Conservation (phyloP, 768 basidiomycete species). For the Hericium alpestre region DNA sequence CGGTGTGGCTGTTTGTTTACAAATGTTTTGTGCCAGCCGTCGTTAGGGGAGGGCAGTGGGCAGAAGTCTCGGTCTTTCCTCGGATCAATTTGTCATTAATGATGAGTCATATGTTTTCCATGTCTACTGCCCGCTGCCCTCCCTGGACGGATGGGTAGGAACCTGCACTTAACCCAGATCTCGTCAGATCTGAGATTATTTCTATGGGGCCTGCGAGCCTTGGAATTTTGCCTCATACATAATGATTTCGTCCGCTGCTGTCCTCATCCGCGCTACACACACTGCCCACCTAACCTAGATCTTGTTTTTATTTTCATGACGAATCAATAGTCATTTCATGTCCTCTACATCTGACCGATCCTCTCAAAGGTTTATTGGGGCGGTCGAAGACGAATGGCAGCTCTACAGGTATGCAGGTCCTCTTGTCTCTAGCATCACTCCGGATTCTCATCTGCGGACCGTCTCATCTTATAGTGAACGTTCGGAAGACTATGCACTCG, state of each 20-base stretch:
- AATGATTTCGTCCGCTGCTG: neutral
- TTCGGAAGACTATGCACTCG: slow-evolving; percentile 62
- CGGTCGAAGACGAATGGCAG: slow-evolving; percentile 77
- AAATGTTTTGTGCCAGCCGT: no score
- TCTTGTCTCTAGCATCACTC: neutral
- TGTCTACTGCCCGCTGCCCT: no score
- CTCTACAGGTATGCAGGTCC: slow-evolving; percentile 51
- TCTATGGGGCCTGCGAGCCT: neutral
- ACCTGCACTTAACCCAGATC: no score
- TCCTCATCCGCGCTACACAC: neutral
- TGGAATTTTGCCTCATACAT: neutral
- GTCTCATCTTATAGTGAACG: slow-evolving; percentile 40
- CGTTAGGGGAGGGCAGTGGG: no score
- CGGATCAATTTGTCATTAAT: no score
- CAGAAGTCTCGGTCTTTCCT: no score
- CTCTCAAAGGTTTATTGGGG: slow-evolving; percentile 51
- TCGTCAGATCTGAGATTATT: neutral
- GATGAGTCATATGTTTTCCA: no score
- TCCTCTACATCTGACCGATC: slow-evolving; percentile 9
- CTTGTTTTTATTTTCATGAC: neutral
- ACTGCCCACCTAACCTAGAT: no score
- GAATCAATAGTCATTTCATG: neutral
- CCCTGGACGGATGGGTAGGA: no score
- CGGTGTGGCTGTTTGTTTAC: no score
- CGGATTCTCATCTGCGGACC: neutral